These are phyloP conservation scores for Calonectria crousiana DNA, from an alignment of 2,329 filamentous ascomycete genomes.

Conservation along the genomic window DNA sequence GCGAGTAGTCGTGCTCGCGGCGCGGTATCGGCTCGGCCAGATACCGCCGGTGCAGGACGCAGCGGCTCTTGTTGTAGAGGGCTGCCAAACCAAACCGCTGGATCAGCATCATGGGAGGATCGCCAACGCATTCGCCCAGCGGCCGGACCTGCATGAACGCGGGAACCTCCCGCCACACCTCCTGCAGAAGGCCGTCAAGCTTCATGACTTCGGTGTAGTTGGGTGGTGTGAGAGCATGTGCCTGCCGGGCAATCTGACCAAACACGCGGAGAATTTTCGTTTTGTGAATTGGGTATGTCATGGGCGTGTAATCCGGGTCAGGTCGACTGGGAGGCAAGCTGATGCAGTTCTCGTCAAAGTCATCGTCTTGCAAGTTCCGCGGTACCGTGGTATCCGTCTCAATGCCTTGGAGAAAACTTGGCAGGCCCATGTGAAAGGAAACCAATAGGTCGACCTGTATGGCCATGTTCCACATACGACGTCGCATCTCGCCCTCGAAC, in stretches of 20 bases:
- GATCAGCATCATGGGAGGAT: conserved; percentile 59
- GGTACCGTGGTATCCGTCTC: conserved; percentile 74
- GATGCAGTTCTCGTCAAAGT: conserved; percentile 68
- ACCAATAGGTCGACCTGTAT: conserved; percentile 73
- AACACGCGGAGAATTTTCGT: conserved; percentile 61
- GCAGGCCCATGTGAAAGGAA: conserved; percentile 76
- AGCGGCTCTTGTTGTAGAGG: conserved; percentile 67
- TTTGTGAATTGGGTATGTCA: conserved; percentile 68
- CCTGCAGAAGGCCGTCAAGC: conserved; percentile 60
- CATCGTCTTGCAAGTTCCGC: conserved; percentile 73
- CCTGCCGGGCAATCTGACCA: conserved; percentile 61
- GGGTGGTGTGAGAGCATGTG: conserved; percentile 62
- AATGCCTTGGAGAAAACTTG: conserved; percentile 72
- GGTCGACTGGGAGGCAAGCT: conserved; percentile 69
- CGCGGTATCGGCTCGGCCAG: conserved; percentile 57
- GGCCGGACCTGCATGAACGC: conserved; percentile 61
- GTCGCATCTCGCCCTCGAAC: conserved; percentile 67
- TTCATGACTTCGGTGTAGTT: conserved; percentile 62
- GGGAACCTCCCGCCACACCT: conserved; percentile 60
- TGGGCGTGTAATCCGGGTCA: conserved; percentile 68
- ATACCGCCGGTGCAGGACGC: conserved; percentile 68
- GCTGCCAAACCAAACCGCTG: conserved; percentile 66
- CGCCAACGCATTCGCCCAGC: conserved; percentile 62
- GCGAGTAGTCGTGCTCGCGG: conserved; percentile 64
- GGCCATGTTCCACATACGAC: conserved; percentile 65